Evolutionary conservation across 805 yeast species (phyloP), one percentile per base, ranked within the genome.

Genomic region (Saturnispora sanitii): DNA sequence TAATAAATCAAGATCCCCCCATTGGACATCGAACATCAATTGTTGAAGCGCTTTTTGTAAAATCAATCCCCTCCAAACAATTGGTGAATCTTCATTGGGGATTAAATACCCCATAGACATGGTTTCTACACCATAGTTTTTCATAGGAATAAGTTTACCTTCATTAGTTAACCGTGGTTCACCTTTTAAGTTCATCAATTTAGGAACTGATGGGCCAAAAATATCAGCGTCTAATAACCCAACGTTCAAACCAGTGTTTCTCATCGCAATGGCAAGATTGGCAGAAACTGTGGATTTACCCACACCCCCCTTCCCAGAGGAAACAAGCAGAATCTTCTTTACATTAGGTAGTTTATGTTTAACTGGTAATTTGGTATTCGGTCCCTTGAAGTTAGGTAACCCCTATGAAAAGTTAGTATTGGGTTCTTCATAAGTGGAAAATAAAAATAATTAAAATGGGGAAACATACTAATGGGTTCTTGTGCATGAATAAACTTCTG

Each of bases 21-120:
- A 85, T 34, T 77, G 72, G 1, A 85, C 94, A 41, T 85, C 94
- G 50, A 80, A 85, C 8, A 85, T 55, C n/a, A 85, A 66, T 53
- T 85, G 95, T 50, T 85, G 86, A 19, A 85, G 57, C 0, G 94
- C 95, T 56, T 85, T 85, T 75, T 82, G 85, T 17, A 85, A 88
- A 77, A 85, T 76, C 32, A 84, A 60, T 0, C 95, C 95, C 40
- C 95, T 65, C 95, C 95, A 85, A 0, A 80, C 90, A 4, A 85
- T 70, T 0, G 87, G 80, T 23, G 77, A 75, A 36, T 72, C 77
- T 7, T 80, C 80, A 2, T 70, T 58, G 2, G 76, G 76, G 2
- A 84, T 71, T 49, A 85, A 62, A 51, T 79, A 84, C 0, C 95
- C 95, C 94, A 85, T 85, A 0, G 94, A 83, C 95, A 85, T 85